Evolutionary conservation across 306 rosid genomes (phyloP), one percentile per base, ranked within the genome.

Genomic region (Castanea crenata): DNA sequence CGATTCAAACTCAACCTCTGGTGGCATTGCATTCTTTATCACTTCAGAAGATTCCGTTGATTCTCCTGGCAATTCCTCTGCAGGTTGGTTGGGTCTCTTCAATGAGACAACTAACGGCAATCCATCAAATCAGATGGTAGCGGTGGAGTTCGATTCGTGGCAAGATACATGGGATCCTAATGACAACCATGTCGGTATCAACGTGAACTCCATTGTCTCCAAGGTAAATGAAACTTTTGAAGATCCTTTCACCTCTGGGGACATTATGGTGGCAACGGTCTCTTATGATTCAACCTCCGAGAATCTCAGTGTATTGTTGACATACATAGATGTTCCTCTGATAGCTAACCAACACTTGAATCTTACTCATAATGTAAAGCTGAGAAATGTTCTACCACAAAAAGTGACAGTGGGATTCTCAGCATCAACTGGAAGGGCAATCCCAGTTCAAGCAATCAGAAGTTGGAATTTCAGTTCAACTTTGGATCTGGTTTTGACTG

Each of bases 61-160:
- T 21, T 0, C 6, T 14, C 67, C 75, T 14, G 0, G 6, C 3
- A 21, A 13, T 35, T 20, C 75, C 21, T 1, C 3, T 7, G 75
- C 38, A 52, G 57, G 75, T 14, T 69, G 55, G 56, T 68, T 77
- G 3, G 80, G 67, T 15, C 80, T 77, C 9, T 13, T 68, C 46
- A 5, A 61, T 73, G 13, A 63, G 1, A 55, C 34, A 18, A 21
- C 13, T 3, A 0, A 16, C 4, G 6, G 21, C 5, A 74, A 14
- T 2, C 0, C 19, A 8, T 27, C 52, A 3, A 56, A 74, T 29
- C 54, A 77, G 3, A 84, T 83, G 55, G 74, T 85, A 19, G 88
- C 83, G 12, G 87, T 86, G 41, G 90, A 89, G 80, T 84, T 83
- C 49, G 92, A 89, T 81, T 82, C 85, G 29, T 76, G 31, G 70